A percentile compares a stretch with the other conserved stretches of the same genome.
Conservation (phyloP, 2,329 filamentous ascomycete species). For the Podosphaera fusca region DNA sequence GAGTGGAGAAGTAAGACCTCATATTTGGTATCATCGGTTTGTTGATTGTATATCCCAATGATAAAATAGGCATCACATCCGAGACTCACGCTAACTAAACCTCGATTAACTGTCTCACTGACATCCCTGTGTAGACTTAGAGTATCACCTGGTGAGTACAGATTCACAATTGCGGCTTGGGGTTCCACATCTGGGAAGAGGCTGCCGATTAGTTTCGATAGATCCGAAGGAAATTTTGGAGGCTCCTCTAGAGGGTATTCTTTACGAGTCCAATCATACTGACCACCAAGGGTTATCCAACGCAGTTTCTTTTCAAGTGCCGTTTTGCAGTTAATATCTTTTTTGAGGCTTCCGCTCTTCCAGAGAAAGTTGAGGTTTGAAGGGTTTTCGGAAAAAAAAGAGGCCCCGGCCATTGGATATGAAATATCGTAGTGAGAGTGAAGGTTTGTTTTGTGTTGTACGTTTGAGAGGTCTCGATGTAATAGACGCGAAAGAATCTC, state of each 20-base stretch:
- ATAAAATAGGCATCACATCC: conserved; percentile 84
- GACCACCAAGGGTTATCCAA: conserved; percentile 85
- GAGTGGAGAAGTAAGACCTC: conserved; percentile 48
- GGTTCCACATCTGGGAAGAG: conserved; percentile 59
- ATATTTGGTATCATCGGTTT: conserved; percentile 19
- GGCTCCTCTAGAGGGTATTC: conserved; percentile 47
- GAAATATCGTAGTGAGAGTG: conserved; percentile 56
- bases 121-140: conserved; percentile 88
- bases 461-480: conserved; percentile 52
- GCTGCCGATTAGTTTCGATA: conserved; percentile 39
- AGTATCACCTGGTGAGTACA: conserved; percentile 77
- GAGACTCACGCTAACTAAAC: conserved; percentile 65
- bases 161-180: conserved; percentile 81
- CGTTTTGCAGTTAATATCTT: conserved; percentile 42
- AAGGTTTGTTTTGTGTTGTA: conserved; percentile 67
- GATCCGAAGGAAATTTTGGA: conserved; percentile 52
- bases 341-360: conserved; percentile 52
- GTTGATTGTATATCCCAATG: conserved; percentile 32
- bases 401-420: conserved; percentile 26
- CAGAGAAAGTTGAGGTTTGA: conserved; percentile 35
- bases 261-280: conserved; percentile 89
- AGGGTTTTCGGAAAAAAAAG: conserved; percentile 31
- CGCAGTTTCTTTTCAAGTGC: conserved; percentile 62
- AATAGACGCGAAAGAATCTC: conserved; percentile 50
- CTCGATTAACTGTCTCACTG: conserved; percentile 57